phyloP scores from a whole-genome alignment of 2,329 filamentous ascomycete genomes.

The Arthrobotrys musiformis region DNA sequence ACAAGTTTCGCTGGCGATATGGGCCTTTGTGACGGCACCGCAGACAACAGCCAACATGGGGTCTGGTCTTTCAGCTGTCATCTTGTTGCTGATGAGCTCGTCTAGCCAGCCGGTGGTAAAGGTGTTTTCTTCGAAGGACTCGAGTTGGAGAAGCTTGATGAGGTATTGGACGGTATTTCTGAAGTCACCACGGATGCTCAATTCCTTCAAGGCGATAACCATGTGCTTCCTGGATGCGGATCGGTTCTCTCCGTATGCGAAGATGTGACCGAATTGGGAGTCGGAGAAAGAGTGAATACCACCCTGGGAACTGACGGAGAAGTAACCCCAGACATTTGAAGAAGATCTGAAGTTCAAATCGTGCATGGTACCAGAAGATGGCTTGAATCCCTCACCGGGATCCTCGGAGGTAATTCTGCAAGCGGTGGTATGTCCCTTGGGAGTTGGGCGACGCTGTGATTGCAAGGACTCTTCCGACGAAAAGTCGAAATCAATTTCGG shows the following conservation, averaged over 20 bases:
- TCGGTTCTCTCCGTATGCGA: conserved; percentile 97
- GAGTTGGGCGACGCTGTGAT: conserved; percentile 86
- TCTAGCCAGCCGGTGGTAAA: conserved; percentile 99
- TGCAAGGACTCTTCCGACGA: conserved; percentile 82
- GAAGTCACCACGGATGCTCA: conserved; percentile 99
- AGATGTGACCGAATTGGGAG: conserved; percentile 98
- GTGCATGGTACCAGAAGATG: conserved; percentile 98
- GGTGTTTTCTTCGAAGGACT: conserved; percentile 98
- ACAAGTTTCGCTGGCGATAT: conserved; percentile 90
- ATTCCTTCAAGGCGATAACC: conserved; percentile 96
- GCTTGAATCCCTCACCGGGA: conserved; percentile 99
- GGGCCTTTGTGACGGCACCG: conserved; percentile 92
- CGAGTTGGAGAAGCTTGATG: conserved; percentile 97
- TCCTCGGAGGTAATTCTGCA: conserved; percentile 99
- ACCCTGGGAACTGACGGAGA: conserved; percentile 95
- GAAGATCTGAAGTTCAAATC: conserved; percentile 98
- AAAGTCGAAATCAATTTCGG: conserved; percentile 96
- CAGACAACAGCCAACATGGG: conserved; percentile 93
- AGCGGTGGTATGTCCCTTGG: conserved; percentile 96
- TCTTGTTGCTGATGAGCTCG: conserved; percentile 96
- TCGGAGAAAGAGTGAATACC: conserved; percentile 99
- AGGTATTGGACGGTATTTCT: conserved; percentile 98
- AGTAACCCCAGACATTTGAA: conserved; percentile 99
- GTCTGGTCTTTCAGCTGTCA: conserved; percentile 95
- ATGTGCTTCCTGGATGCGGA: conserved; percentile 97